Base-by-base conservation (phyloP, 1,284 basidiomycete genomes). In the Ganoderma boninense region DNA sequence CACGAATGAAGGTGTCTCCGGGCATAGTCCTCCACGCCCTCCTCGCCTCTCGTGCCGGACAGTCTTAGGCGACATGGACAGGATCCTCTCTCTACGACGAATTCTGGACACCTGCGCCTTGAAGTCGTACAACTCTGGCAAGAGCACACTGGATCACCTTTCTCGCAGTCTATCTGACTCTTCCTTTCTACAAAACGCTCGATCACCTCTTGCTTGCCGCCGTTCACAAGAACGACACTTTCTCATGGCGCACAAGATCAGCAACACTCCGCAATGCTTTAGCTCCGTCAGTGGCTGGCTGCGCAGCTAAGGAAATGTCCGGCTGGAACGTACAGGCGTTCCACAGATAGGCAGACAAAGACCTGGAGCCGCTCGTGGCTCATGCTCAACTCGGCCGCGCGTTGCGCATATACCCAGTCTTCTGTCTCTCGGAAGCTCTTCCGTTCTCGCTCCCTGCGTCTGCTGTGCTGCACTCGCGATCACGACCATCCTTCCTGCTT, bases 11-110 rank as follows among this genome's bases (percentile, higher is more conserved):
- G 23, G 23, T 29, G 23, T 43, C 29, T n/a, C 1, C 44, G 5
- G 49, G 20, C 18, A 29, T 35, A 5, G 40, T 16, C 20, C 75
- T 29, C 71, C 73, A 29, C 72, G 72, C 2, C 40, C 66, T 1
- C 65, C 0, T 74, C 75, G 13, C 72, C 73, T 32, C 71, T 72
- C 7, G 40, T 56, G 20, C 49, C 57, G 13, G 1, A 32, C 11
- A 76, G 73, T 6, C 71, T 63, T 16, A n/a, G 67, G 67, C 40
- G 59, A 46, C 40, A 13, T 49, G 13, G 42, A 59, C 5, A 62
- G 66, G 18, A 16, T 18, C 16, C 14, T 5, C 16, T 16, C 13
- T 42, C 60, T 16, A 14, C 60, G 38, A 43, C 62, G 18, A 18
- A 43, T 23, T 29, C 42, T 43, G 40, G 26, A 23, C 10, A 63